Percentiles rank a stretch among this genome's conserved stretches.
These are phyloP conservation scores for Cladophialophora chaetospira DNA, from an alignment of 2,329 filamentous ascomycete genomes.

Conservation along the genomic window DNA sequence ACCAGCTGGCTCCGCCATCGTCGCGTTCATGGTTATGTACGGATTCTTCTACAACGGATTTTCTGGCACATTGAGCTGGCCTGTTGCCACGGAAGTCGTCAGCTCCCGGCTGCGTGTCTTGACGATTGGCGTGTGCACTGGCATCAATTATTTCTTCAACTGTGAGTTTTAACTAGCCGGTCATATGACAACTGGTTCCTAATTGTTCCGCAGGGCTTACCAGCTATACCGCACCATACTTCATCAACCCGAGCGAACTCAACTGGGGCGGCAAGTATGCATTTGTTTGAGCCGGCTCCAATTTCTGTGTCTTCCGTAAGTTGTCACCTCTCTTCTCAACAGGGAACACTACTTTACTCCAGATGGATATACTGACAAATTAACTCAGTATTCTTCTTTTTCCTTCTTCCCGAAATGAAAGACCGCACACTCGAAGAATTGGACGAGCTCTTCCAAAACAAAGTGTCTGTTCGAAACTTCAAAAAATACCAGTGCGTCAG, in stretches of 20 bases:
- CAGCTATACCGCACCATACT: constrained; percentile 44
- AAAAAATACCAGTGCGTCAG: constrained; percentile 21
- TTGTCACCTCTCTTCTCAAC: constrained; percentile 3
- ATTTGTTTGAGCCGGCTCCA: constrained; percentile 51
- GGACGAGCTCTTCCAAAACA: constrained; percentile 35
- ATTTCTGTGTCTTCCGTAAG: constrained; percentile 42
- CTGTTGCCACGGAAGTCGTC: constrained; percentile 43
- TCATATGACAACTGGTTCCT: neutral
- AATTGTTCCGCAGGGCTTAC: constrained; percentile 35
- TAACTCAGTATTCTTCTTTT: constrained; percentile 6
- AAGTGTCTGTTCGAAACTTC: constrained; percentile 19
- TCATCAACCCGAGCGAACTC: constrained; percentile 45
- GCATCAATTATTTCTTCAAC: constrained; percentile 46
- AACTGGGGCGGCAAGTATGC: constrained; percentile 51
- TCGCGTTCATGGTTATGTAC: constrained; percentile 42
- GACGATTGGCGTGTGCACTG: constrained; percentile 43
- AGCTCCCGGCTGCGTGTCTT: constrained; percentile 43
- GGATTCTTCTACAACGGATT: constrained; percentile 45
- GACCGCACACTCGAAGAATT: constrained; percentile 34
- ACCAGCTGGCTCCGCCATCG: constrained; percentile 41
- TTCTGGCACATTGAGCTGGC: constrained; percentile 41
- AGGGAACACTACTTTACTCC: neutral
- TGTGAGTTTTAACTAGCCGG: constrained; percentile 1
- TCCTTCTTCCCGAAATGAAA: constrained; percentile 36
- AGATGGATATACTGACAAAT: neutral